A percentile compares a stretch with the other conserved stretches of the same genome.
Evolutionary conservation across 768 basidiomycete genomes (phyloP).

Genomic region (Kockovaella imperatae): DNA sequence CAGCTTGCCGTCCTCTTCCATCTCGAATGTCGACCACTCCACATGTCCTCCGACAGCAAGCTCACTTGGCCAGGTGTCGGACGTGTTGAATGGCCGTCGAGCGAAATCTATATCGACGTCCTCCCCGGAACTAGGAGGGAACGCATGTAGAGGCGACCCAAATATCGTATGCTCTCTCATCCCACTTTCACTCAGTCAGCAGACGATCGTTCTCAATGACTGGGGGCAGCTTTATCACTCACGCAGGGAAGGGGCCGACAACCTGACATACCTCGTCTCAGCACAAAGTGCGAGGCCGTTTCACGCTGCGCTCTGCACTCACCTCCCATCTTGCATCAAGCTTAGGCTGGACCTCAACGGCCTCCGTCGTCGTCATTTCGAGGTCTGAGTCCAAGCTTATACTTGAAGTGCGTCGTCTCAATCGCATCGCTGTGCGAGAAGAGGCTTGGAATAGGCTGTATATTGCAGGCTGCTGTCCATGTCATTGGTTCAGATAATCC

Average conservation of each 20-base stretch:
- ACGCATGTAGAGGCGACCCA: conserved; percentile 25
- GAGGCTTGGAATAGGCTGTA: no score
- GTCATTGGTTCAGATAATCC: no score
- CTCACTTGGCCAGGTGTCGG: conserved; percentile 30
- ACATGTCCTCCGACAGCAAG: conserved; percentile 19
- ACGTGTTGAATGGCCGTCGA: conserved; percentile 6
- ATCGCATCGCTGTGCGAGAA: no score
- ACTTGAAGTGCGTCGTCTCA: no score
- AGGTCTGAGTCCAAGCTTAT: no score
- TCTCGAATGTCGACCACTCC: conserved; percentile 25
- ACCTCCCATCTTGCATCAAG: no score
- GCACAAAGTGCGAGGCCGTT: background rate
- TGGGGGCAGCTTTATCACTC: background rate
- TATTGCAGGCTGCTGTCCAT: no score
- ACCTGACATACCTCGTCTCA: conserved; percentile 13
- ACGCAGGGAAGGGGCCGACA: conserved; percentile 32
- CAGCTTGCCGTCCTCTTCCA: conserved; percentile 19
- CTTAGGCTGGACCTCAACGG: no score
- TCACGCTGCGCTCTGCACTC: background rate
- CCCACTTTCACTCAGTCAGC: conserved; percentile 9
- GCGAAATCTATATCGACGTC: conserved; percentile 28
- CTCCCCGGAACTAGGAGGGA: conserved; percentile 1
- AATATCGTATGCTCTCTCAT: conserved; percentile 36
- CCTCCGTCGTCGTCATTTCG: no score
- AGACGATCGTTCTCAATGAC: background rate